Base-by-base conservation (phyloP, 495 filamentous ascomycete species). In the Aspergillus diversus region DNA sequence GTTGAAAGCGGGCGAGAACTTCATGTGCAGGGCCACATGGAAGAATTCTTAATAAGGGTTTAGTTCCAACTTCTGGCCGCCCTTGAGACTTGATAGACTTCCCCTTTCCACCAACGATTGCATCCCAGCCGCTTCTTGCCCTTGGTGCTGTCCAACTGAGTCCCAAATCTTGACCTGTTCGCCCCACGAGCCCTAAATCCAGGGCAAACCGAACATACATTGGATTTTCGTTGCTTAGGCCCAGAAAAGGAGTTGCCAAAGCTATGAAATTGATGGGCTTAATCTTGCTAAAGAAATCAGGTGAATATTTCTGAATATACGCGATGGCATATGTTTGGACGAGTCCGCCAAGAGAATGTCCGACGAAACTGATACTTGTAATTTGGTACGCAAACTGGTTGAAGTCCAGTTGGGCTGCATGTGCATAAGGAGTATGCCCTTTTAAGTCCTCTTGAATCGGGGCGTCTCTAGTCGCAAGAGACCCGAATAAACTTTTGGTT, bases 131-230 rank as follows among this genome's bases (percentile, higher is more conserved):
- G 72, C 87, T 94, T 69, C 90, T 83, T 16, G 90, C 87, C 9
- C 87, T 94, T 12, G 95, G 93, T 16, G 93, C 87, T 61, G 92
- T 86, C 96, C 96, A 99, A 16, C 92, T 97, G 42, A 99, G 79
- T 7, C 95, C 95, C 9, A 99, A 79, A 75, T 99, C 95, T 72
- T 98, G 92, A 4, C 95, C 95, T 7, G 95, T 98, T 33, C 93
- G 85, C 12, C 95, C 95, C 34, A 98, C 96, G 7, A 99, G 84
- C 7, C 95, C 96, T 71, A 98, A 92, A 69, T 99, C 96, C 27
- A 99, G 81, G 3, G 96, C 95, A 74, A 98, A 98, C 61, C 92
- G 96, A 68, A 99, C 92, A 75, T 99, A 98, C 53, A 98, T 77
- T 0, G 95, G 95, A 61, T 99, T 99, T 69, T 99, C 95, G 71